Evolutionary conservation across 495 filamentous ascomycete genomes (phyloP).

Genomic region (Penicillium coprophilum): DNA sequence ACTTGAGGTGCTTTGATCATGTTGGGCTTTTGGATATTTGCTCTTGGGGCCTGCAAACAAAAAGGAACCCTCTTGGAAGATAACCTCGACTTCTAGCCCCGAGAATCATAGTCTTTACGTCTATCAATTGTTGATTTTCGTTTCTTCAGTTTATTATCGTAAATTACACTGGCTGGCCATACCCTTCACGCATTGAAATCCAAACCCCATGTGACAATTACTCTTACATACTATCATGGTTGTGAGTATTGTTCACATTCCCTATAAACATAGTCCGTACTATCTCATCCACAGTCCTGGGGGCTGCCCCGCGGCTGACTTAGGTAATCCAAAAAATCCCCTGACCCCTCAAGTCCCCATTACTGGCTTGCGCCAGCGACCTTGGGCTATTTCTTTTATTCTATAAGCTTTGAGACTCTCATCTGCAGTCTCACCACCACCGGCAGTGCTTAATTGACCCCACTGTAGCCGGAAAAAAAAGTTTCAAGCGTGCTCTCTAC

Average conservation of each 20-base stretch:
- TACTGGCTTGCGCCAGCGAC: neutral
- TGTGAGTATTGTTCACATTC: neutral
- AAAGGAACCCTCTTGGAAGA: neutral
- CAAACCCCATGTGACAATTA: neutral
- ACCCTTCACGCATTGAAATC: neutral
- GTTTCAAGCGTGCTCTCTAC: neutral
- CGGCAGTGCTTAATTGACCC: neutral
- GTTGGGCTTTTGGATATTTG: slow-evolving; percentile 6
- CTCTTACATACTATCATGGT: neutral
- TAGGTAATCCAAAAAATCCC: slow-evolving; percentile 8
- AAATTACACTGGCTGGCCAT: neutral
- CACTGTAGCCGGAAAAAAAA: neutral
- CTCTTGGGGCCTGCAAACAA: slow-evolving; percentile 15
- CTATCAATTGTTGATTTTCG: neutral
- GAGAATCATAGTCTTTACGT: neutral
- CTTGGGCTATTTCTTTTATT: neutral
- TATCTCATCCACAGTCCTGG: neutral
- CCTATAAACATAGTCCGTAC: neutral
- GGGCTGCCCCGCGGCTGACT: slow-evolving; percentile 6
- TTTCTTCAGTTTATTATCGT: neutral
- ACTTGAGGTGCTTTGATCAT: slow-evolving; percentile 14
- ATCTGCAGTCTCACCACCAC: neutral
- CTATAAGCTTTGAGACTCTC: neutral
- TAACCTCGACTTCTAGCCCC: neutral
- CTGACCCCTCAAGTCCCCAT: neutral